Conservation (phyloP, 108 stramenopile species). For the Pelagomonas calceolata region DNA sequence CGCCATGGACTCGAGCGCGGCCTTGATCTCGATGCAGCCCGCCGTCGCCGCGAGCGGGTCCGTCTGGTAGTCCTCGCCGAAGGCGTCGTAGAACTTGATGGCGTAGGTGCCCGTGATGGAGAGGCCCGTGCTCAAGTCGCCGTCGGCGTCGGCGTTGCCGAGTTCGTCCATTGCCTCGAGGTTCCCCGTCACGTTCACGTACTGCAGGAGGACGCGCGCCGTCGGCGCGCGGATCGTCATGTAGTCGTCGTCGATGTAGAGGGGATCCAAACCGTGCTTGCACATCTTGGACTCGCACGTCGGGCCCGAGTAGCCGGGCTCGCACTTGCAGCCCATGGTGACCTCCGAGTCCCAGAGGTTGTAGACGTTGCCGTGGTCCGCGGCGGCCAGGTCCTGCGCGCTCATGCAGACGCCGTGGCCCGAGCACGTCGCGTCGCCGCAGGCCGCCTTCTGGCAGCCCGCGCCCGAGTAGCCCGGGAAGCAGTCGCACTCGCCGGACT, state of each 20-base stretch:
- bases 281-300: slow-evolving; percentile 47
- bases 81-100: slow-evolving; percentile 52
- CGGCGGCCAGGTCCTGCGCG: slow-evolving; percentile 45
- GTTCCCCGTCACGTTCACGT: not conserved
- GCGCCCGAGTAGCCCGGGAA: slow-evolving; percentile 65
- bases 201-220: not conserved
- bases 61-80: slow-evolving; percentile 57
- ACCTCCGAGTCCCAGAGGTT: slow-evolving; percentile 56
- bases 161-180: slow-evolving; percentile 24
- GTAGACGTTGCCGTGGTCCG: slow-evolving; percentile 52
- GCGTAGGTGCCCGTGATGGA: slow-evolving; percentile 43
- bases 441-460: slow-evolving; percentile 62
- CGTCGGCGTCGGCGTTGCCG: slow-evolving; percentile 38
- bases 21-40: slow-evolving; percentile 39
- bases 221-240: not conserved
- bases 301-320: slow-evolving; percentile 49
- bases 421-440: slow-evolving; percentile 52
- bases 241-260: slow-evolving; percentile 51
- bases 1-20: slow-evolving; percentile 44
- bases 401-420: slow-evolving; percentile 61
- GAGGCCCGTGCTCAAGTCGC: slow-evolving; percentile 34
- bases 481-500: slow-evolving; percentile 58
- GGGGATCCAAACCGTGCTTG: slow-evolving; percentile 55
- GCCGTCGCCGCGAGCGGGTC: slow-evolving; percentile 28
- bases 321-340: slow-evolving; percentile 61